phyloP scores from a whole-genome alignment of 208 protist genomes.

The Acanthamoeba royreba region DNA sequence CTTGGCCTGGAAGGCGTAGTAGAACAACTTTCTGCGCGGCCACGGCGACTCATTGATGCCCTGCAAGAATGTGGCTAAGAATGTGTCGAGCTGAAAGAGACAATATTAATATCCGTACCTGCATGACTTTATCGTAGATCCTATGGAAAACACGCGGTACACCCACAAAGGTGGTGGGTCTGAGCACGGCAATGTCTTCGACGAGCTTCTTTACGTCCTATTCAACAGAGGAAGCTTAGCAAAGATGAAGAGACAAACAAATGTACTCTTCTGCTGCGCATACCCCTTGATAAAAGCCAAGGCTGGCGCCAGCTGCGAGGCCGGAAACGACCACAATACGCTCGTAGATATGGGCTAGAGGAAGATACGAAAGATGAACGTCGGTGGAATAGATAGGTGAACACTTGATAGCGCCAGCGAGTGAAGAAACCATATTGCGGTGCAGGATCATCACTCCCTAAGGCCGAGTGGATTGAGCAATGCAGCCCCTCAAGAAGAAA shows the following conservation, averaged over 20 bases:
- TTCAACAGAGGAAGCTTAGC: background rate
- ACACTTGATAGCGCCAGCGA: slow-evolving; percentile 41
- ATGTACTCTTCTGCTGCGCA: background rate
- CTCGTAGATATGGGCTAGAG: slow-evolving; percentile 86
- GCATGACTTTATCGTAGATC: slow-evolving; percentile 74
- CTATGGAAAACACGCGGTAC: slow-evolving; percentile 82
- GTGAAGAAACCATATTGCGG: slow-evolving; percentile 57
- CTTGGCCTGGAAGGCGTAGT: slow-evolving; percentile 23
- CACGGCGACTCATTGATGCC: background rate
- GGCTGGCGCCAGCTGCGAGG: slow-evolving; percentile 41
- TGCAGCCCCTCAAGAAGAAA: background rate
- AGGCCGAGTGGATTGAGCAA: no score
- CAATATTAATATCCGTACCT: no score
- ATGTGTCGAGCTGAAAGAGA: no score
- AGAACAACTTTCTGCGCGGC: background rate
- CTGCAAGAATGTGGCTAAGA: no score
- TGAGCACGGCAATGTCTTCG: slow-evolving; percentile 77
- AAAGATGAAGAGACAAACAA: background rate
- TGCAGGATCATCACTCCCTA: slow-evolving; percentile 70
- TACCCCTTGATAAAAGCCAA: slow-evolving; percentile 78
- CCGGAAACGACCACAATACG: background rate
- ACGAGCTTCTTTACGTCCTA: slow-evolving; percentile 73
- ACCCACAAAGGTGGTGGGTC: slow-evolving; percentile 78
- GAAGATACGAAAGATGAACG: slow-evolving; percentile 82
- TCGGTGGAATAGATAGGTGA: slow-evolving; percentile 32